These are phyloP conservation scores for Cladosporium halotolerans DNA, from an alignment of 2,329 filamentous ascomycete genomes.

Conservation along the genomic window DNA sequence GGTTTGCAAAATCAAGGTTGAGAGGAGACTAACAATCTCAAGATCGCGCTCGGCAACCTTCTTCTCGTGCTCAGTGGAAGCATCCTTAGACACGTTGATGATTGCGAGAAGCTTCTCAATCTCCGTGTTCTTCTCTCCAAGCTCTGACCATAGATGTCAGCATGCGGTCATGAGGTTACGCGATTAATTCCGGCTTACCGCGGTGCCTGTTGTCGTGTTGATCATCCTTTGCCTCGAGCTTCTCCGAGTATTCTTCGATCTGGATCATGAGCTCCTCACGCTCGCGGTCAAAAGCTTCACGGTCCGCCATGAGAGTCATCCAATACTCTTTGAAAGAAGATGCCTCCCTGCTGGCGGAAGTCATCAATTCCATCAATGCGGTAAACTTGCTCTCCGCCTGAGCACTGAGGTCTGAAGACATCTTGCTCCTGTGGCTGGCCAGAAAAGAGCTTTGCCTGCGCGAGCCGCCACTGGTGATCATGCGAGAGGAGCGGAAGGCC, in stretches of 20 bases:
- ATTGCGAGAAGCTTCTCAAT: slow-evolving; percentile 28
- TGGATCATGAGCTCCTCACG: slow-evolving; percentile 25
- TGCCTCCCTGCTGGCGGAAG: slow-evolving; percentile 26
- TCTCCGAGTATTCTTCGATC: slow-evolving; percentile 25
- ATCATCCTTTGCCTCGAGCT: slow-evolving; percentile 21
- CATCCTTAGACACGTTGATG: slow-evolving; percentile 21
- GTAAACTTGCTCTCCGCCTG: slow-evolving; percentile 29
- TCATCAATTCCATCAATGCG: slow-evolving; percentile 28
- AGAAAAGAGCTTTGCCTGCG: slow-evolving; percentile 22
- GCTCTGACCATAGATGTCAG: background rate
- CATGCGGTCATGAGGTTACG: background rate
- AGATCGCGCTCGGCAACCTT: slow-evolving; percentile 25
- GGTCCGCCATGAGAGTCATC: slow-evolving; percentile 25
- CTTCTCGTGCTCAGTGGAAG: slow-evolving; percentile 22
- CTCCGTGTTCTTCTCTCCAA: slow-evolving; percentile 12
- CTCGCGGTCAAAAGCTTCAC: slow-evolving; percentile 24
- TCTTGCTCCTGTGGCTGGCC: slow-evolving; percentile 22
- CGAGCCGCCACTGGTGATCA: slow-evolving; percentile 16
- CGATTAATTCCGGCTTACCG: background rate
- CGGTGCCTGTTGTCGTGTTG: slow-evolving; percentile 6
- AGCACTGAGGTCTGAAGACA: slow-evolving; percentile 24
- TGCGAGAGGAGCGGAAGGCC: slow-evolving; percentile 14
- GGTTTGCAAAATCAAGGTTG: background rate
- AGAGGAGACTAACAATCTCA: slow-evolving; percentile 13
- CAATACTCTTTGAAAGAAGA: slow-evolving; percentile 27